phyloP scores from a whole-genome alignment of 371 early-diverging fungal species.

The Apophysomyces sp. region DNA sequence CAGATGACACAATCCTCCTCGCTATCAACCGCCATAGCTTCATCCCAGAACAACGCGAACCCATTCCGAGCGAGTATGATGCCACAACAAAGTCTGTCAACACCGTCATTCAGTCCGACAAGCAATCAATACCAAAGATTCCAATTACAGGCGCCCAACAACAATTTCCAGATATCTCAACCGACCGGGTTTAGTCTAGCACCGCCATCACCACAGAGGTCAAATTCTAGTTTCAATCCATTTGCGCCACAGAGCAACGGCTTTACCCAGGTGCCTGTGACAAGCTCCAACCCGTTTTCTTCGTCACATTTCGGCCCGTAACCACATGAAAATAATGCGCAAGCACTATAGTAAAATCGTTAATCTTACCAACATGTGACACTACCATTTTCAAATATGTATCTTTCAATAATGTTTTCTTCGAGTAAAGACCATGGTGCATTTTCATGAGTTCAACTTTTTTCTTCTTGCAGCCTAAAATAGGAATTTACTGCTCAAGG shows the following conservation, averaged over 20 bases:
- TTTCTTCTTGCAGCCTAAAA: no score
- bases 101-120: neutral
- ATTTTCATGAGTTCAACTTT: no score
- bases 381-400: no score
- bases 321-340: no score
- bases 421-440: no score
- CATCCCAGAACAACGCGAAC: conserved; percentile 5
- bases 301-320: neutral
- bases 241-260: neutral
- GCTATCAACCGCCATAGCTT: conserved; percentile 2
- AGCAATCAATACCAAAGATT: neutral
- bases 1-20: conserved; percentile 7
- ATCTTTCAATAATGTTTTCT: no score
- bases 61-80: conserved; percentile 22
- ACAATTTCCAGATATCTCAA: no score
- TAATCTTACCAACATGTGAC: no score
- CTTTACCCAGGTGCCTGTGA: neutral
- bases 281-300: neutral
- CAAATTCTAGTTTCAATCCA: conserved; percentile 3
- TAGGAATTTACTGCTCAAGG: no score
- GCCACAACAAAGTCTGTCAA: conserved; percentile 10
- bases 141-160: conserved; percentile 6
- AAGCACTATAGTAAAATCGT: no score
- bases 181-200: neutral
- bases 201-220: neutral